Base-by-base conservation (phyloP, 2,329 filamentous ascomycete genomes). In the Orbilia oligospora region DNA sequence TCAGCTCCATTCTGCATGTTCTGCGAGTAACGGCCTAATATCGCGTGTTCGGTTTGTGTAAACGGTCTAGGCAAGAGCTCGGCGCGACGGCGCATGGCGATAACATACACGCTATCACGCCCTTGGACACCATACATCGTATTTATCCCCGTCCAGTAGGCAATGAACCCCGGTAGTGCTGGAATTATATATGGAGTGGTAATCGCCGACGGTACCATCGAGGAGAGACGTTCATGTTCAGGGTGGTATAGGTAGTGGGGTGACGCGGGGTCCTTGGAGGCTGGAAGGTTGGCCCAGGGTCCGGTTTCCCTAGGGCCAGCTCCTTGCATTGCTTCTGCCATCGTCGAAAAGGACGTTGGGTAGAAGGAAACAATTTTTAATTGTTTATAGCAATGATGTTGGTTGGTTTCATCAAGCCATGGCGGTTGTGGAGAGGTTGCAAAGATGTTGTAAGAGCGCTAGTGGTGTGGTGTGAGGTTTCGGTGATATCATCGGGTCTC, bases 191-290 rank as follows among this genome's bases (percentile, higher is more conserved):
- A 9, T 3, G 75, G 75, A 5, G 68, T 65, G 3, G 75, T 78
- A 3, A 78, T 72, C 24, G 63, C 67, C 14, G 18, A 33, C n/a
- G 56, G 68, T 20, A 33, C 22, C 18, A 72, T 20, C 18, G 67
- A 49, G 30, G 53, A 38, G 9, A 78, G 75, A 9, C 68, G 68
- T 51, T 53, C 48, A 36, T 72, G 75, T 58, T 78, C 75, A n/a
- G 75, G 75, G 14, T 46, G 33, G 64, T 55, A 78, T 33, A 68
- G 33, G 44, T 78, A 78, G 46, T 49, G 30, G 48, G 68, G 75
- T 3, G 75, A 72, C 30, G 63, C 64, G 61, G 75, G 75, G 63
- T 78, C 75, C 36, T 49, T 24, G 16, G 66, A 55, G 1, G 63
- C 53, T 10, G 58, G 38, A 30, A 64, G 20, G 36, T 16, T 14